Evolutionary conservation across 2,329 filamentous ascomycete genomes (phyloP), one percentile per base, ranked within the genome.

Genomic region (Phialemoniopsis sp.): DNA sequence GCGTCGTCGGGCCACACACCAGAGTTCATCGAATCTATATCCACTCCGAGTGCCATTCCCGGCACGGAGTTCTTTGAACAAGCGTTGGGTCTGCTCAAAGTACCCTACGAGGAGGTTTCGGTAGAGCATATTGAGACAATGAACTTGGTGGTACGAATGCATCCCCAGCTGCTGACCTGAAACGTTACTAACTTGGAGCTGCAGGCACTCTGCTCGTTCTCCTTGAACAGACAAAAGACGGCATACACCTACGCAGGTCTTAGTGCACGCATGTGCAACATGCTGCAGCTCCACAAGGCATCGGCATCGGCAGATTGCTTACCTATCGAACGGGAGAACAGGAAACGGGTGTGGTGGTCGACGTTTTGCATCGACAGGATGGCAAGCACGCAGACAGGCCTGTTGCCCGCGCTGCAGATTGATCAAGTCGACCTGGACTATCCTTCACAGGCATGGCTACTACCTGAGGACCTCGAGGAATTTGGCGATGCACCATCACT

Each of bases 341-440:
- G 31, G 7, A 42, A 42, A 19, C 26, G 35, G 6, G 34, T 42
- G 8, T 42, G 35, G 40, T 42, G 31, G 35, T 21, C 36, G 8
- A 42, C 40, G 4, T 42, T 42, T 17, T 42, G 35, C 28, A 42
- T 42, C 14, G 35, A 42, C 28, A 26, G 40, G 5, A 42, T 42
- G 35, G 30, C 40, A 15, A 42, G 36, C 13, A 35, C 40, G 12
- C 40, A 42, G 17, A 42, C 38, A 36, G 35, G 40, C 3, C n/a
- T 38, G 13, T 17, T 42, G 13, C 35, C 40, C 10, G 29, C 28
- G 4, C 40, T 42, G 5, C 31, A 42, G 12, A 35, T 35, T 8
- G 35, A 42, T 7, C 40, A 38, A 13, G 34, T 9, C 14, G 36
- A 38, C 9, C 36, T 42, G 7, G 18, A 14, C 14, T 38, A 35